Percentiles rank a stretch among this genome's conserved stretches.
Conservation (phyloP, 139 green algal species). For the Haematococcus sp. region DNA sequence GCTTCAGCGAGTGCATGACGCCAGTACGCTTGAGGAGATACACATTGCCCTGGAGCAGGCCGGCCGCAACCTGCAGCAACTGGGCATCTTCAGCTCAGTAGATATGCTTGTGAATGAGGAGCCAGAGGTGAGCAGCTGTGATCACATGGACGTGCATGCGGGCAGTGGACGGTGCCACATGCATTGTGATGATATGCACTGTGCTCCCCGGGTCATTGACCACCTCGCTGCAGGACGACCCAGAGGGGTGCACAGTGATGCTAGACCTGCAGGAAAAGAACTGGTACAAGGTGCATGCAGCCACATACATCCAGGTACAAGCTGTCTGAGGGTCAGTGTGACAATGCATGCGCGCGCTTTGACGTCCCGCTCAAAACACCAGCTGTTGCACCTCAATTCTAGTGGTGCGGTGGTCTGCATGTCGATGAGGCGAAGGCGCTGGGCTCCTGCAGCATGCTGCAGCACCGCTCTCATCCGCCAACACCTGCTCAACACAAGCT, state of each 20-base stretch:
- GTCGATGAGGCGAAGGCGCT: too few species aligned
- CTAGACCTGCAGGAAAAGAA: slow-evolving; percentile 52
- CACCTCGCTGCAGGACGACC: slow-evolving; percentile 43
- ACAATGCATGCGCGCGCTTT: background rate
- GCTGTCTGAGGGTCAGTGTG: background rate
- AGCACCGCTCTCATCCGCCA: background rate
- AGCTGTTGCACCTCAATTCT: too few species aligned
- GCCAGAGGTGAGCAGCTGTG: slow-evolving; percentile 25
- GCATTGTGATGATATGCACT: too few species aligned
- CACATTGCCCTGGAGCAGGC: slow-evolving; percentile 53
- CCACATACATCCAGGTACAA: slow-evolving; percentile 63
- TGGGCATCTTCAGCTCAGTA: slow-evolving; percentile 64
- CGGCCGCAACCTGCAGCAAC: slow-evolving; percentile 47
- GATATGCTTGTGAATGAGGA: slow-evolving; percentile 55
- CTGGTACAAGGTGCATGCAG: slow-evolving; percentile 49
- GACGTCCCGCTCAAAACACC: background rate
- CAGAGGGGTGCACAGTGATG: slow-evolving; percentile 47
- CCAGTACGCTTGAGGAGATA: slow-evolving; percentile 65
- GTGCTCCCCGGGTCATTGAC: too few species aligned
- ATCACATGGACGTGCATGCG: background rate
- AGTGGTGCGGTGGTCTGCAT: too few species aligned
- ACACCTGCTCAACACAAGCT: background rate
- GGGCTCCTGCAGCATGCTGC: background rate
- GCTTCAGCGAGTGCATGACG: slow-evolving; percentile 42
- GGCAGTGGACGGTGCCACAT: background rate